Base-by-base conservation (phyloP, 345 rosid genomes). In the Euphorbia pulcherrima region DNA sequence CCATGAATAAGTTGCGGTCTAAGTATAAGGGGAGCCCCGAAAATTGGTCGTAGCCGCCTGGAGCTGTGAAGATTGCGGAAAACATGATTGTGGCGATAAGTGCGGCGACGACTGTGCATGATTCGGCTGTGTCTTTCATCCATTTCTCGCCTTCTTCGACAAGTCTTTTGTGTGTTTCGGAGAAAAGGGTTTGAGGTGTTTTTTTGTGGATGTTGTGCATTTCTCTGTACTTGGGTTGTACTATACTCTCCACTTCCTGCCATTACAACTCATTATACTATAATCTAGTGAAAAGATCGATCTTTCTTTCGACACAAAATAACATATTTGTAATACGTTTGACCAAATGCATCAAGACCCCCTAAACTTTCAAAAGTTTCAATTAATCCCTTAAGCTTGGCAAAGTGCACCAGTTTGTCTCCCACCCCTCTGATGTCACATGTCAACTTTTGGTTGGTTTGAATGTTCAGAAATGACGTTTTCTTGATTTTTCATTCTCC, bases 241-340 rank as follows among this genome's bases (percentile, higher is more conserved):
- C 96, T 35, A 89, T 57, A 5, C 81, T 80, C 76, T 87, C 90
- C 68, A 89, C 96, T 72, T 89, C 92, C 92, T 89, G 68, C 18
- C 41, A 40, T 2, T n/a, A n/a, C 21, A 60, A 16, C 7, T 24
- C 6, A 3, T 1, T 8, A 30, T 18, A 16, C n/a, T 26, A 33
- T n/a, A n/a, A n/a, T n/a, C n/a, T n/a, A n/a, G n/a, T n/a, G n/a
- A n/a, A n/a, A n/a, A n/a, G n/a, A n/a, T n/a, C n/a, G n/a, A n/a
- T n/a, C n/a, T n/a, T n/a, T n/a, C n/a, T n/a, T n/a, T n/a, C n/a
- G n/a, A n/a, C n/a, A n/a, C n/a, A n/a, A n/a, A n/a, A n/a, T n/a
- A n/a, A n/a, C n/a, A n/a, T n/a, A n/a, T n/a, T n/a, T n/a, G n/a
- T n/a, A n/a, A n/a, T n/a, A n/a, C n/a, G n/a, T n/a, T n/a, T n/a